phyloP scores from a whole-genome alignment of 441 rosid species.

The Adansonia grandidieri region DNA sequence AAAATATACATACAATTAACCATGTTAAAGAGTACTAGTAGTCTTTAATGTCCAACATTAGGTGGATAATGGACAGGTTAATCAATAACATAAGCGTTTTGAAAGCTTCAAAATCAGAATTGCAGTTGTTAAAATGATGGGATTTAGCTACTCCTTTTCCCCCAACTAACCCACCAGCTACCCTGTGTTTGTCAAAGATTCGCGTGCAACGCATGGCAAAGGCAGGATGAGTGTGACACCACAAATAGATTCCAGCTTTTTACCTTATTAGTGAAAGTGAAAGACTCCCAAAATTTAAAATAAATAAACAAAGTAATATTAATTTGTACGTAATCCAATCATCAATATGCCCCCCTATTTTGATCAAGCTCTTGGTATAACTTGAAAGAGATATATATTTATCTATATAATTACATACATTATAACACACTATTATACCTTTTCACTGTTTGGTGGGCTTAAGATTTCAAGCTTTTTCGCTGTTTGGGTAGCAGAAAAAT shows the following conservation, averaged over 20 bases:
- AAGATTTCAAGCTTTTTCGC: constrained; percentile 17
- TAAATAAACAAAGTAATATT: neutral
- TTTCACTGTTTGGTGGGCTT: constrained; percentile 28
- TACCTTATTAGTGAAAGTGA: constrained; percentile 28
- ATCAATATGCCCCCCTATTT: constrained; percentile 10
- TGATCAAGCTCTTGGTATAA: neutral
- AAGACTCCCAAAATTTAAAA: neutral
- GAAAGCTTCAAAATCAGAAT: constrained; percentile 33
- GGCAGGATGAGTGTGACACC: constrained; percentile 44
- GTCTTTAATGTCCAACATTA: constrained; percentile 19
- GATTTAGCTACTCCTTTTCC: constrained; percentile 23
- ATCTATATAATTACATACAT: neutral
- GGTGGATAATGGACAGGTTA: constrained; percentile 34
- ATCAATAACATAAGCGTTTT: constrained; percentile 29
- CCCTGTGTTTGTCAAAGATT: constrained; percentile 43
- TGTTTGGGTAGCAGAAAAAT: constrained; percentile 26
- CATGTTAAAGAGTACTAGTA: neutral
- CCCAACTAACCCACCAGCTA: constrained; percentile 22
- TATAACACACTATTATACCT: constrained; percentile 11
- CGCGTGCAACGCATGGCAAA: constrained; percentile 48
- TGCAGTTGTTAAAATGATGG: constrained; percentile 42
- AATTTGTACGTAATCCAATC: constrained; percentile 31
- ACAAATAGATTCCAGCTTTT: constrained; percentile 42
- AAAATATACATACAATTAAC: constrained; percentile 18
- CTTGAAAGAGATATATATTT: constrained; percentile 1